Conservation (phyloP, 495 filamentous ascomycete genomes). For the Aspergillus ellipticus region DNA sequence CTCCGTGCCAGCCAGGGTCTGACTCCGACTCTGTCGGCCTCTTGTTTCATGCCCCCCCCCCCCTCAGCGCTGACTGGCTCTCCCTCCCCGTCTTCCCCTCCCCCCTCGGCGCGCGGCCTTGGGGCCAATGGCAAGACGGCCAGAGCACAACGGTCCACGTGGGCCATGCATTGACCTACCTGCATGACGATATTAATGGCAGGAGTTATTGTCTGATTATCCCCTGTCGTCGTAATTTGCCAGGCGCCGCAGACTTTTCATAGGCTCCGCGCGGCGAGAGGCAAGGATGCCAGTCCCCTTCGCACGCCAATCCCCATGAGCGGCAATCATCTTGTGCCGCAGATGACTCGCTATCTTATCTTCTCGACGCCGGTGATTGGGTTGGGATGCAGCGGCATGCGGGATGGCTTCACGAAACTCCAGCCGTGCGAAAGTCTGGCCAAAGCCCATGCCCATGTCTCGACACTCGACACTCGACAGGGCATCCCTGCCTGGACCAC, state of each 20-base stretch:
- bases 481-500: no score
- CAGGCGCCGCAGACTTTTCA: neutral
- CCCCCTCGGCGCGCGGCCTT: slow-evolving; percentile 2
- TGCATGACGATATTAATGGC: neutral
- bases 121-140: neutral
- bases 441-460: no score
- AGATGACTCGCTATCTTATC: no score
- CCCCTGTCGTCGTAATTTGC: neutral
- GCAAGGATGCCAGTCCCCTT: no score
- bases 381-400: no score
- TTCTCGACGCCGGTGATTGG: no score
- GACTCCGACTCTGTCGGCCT: no score
- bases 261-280: neutral
- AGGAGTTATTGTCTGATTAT: neutral
- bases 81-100: neutral
- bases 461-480: no score
- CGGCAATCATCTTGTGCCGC: no score
- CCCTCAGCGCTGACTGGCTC: neutral
- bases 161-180: slow-evolving; percentile 17
- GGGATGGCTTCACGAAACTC: no score
- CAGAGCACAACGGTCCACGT: slow-evolving; percentile 13
- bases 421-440: no score
- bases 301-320: no score
- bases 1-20: neutral
- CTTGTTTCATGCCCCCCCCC: neutral